Evolutionary conservation across 2,329 filamentous ascomycete genomes (phyloP).

Genomic region (Fusarium armeniacum): DNA sequence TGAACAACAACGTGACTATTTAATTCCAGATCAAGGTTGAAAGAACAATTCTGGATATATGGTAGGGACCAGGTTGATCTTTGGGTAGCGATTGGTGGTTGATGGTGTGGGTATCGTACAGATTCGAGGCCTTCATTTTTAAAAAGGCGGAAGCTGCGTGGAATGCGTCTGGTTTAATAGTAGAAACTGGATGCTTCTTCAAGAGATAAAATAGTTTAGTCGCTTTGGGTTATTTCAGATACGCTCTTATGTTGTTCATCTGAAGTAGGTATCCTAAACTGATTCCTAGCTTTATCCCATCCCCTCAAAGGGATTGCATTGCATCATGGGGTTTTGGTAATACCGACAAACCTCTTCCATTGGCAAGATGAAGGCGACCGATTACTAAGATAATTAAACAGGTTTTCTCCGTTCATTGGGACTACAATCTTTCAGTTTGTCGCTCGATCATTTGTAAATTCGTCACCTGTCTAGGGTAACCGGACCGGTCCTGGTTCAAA

Average conservation of each 20-base stretch:
- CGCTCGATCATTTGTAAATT: neutral
- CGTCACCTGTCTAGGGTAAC: constrained; percentile 33
- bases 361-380: neutral
- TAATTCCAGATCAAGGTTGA: neutral
- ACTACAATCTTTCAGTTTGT: neutral
- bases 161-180: neutral
- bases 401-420: neutral
- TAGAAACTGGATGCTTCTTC: neutral
- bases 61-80: neutral
- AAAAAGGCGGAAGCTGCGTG: neutral
- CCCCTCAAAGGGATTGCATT: neutral
- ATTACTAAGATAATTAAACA: too few relatives aligned
- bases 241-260: neutral
- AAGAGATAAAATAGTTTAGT: neutral
- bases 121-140: constrained; percentile 10
- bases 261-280: neutral
- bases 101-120: neutral
- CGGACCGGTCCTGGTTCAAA: constrained; percentile 26
- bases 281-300: neutral
- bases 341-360: too few relatives aligned
- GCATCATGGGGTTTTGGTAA: neutral
- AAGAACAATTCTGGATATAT: neutral
- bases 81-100: constrained; percentile 4
- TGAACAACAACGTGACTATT: neutral
- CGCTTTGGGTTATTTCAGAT: neutral